phyloP scores from a whole-genome alignment of 495 filamentous ascomycete genomes.

The Aspergillus ostianus region DNA sequence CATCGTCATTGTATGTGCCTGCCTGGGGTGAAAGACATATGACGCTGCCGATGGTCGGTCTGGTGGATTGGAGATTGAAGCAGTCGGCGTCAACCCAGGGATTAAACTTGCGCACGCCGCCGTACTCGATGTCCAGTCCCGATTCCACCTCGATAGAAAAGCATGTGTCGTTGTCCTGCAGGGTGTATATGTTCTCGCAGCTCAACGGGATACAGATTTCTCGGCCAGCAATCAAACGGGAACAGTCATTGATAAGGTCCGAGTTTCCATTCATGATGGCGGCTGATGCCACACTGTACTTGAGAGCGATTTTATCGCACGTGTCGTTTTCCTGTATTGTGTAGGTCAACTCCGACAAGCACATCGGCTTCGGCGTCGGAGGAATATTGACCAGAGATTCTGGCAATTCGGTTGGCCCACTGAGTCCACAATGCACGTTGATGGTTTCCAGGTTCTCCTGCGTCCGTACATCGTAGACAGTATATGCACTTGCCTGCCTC shows the following conservation, averaged over 20 bases:
- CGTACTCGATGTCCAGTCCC: not conserved
- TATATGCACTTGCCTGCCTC: constrained; percentile 6
- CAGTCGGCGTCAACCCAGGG: constrained; percentile 18
- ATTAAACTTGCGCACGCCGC: constrained; percentile 5
- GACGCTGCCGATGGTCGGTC: constrained; percentile 1
- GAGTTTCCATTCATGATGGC: constrained; percentile 19
- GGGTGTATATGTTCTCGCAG: constrained; percentile 8
- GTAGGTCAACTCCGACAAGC: constrained; percentile 19
- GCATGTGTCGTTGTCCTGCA: constrained; percentile 15
- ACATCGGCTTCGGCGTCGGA: not conserved
- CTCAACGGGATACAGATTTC: constrained; percentile 2
- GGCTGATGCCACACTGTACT: constrained; percentile 22
- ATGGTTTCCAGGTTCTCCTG: not conserved
- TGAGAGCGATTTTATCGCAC: constrained; percentile 23
- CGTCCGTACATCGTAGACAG: not conserved
- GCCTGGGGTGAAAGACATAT: constrained; percentile 16
- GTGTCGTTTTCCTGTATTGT: constrained; percentile 23
- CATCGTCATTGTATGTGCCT: constrained; percentile 2
- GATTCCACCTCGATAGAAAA: constrained; percentile 2
- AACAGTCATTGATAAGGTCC: constrained; percentile 11
- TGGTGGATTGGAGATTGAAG: constrained; percentile 11
- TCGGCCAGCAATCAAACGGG: not conserved
- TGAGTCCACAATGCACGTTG: not conserved
- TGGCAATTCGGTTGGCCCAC: not conserved
- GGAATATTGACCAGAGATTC: constrained; percentile 1